A percentile compares a stretch with the other conserved stretches of the same genome.
Evolutionary conservation across 2,329 filamentous ascomycete species (phyloP).

Genomic region (Clarireedia sp.): DNA sequence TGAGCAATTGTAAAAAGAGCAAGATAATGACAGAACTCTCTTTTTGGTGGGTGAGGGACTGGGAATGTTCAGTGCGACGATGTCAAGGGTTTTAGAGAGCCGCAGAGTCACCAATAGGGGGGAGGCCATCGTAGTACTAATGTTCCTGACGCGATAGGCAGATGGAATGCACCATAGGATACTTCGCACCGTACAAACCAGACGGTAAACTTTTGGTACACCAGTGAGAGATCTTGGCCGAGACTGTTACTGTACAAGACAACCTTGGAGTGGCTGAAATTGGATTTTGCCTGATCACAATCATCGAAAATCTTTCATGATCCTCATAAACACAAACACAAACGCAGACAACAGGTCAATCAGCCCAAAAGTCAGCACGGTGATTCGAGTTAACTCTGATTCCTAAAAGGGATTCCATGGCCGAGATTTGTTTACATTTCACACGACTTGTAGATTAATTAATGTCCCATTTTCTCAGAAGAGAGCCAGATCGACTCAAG

Average conservation of each 20-base stretch:
- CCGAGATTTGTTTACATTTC: conserved; percentile 6
- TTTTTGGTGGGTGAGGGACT: too few relatives aligned
- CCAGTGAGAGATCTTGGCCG: too few relatives aligned
- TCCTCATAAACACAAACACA: neutral
- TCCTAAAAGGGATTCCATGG: conserved; percentile 1
- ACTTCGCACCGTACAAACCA: too few relatives aligned
- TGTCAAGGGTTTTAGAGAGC: too few relatives aligned
- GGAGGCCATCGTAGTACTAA: too few relatives aligned
- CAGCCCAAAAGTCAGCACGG: conserved; percentile 1
- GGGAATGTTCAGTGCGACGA: too few relatives aligned
- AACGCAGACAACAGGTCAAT: neutral
- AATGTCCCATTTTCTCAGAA: neutral
- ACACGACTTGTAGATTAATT: neutral
- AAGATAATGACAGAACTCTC: too few relatives aligned
- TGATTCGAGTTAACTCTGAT: neutral
- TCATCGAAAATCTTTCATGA: conserved; percentile 1
- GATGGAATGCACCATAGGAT: too few relatives aligned
- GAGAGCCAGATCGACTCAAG: neutral
- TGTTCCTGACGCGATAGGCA: too few relatives aligned
- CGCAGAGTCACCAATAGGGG: too few relatives aligned
- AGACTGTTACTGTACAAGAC: neutral
- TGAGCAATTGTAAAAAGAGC: neutral
- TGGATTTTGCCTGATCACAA: neutral
- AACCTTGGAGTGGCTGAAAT: too few relatives aligned
- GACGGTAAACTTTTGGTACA: too few relatives aligned